Evolutionary conservation across 176 grass and related monocot genomes (phyloP), one percentile per base, ranked within the genome.

Genomic region (Oryza meridionalis): DNA sequence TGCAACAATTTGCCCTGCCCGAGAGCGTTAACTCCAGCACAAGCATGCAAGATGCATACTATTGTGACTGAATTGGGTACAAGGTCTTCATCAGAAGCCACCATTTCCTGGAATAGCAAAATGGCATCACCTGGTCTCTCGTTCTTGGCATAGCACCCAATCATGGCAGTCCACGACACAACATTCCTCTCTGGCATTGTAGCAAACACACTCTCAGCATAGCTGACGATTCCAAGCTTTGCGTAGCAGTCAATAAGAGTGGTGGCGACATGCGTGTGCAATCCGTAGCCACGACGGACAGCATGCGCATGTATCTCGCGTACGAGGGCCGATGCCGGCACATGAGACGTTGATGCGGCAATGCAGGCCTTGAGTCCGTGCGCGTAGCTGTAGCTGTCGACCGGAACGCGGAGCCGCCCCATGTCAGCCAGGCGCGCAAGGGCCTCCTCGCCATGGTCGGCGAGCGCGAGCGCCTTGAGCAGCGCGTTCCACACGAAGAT

Each of bases 81-180:
- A 67, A 86, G 38, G 53, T 86, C 82, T 31, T 74, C 26, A 65
- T 96, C 87, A 27, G 61, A 86, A 73, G 80, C 71, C 59, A 93
- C 68, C 93, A 96, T 98, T 70, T 90, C 73, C 53, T 81, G 63
- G 82, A 98, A 96, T n/a, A 98, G 87, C 37, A 76, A 64, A 37
- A 98, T 65, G 1, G 96, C 91, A 81, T 92, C 85, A 66, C 77
- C 88, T 21, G 93, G 76, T n/a, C 85, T 81, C 75, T 99, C 93
- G n/a, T 96, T 94, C 81, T 94, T 88, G 33, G 88, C 81, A 31
- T 96, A 94, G 81, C 91, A 98, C 26, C 77, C 82, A 81, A 98
- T 94, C 96, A 98, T 96, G 81, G 96, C 93, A 67, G 89, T 98
- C 93, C 93, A 98, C 9, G 96, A 93, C 37, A 98, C 91, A 43